Evolutionary conservation across 148 eudicot genomes (phyloP).

Genomic region (Diospyros kaki): DNA sequence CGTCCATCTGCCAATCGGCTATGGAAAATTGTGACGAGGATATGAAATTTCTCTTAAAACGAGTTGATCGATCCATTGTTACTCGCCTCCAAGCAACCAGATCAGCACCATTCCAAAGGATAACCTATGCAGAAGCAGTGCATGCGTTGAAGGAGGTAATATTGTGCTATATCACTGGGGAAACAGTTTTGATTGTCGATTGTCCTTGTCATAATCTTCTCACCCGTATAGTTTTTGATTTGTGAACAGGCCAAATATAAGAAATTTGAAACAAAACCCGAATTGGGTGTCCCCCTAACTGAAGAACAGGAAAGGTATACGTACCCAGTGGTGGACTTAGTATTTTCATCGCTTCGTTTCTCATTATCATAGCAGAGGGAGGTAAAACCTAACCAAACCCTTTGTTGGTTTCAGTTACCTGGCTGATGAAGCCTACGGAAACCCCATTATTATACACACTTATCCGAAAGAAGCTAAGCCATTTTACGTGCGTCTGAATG

Average conservation of each 20-base stretch:
- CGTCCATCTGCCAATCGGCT: conserved; percentile 64
- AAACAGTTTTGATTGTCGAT: not conserved
- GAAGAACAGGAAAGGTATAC: conserved; percentile 88
- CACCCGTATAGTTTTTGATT: not conserved
- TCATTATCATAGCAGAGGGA: not conserved
- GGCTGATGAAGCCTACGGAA: conserved; percentile 67
- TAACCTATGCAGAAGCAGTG: conserved; percentile 71
- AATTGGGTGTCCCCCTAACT: conserved; percentile 59
- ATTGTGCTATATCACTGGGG: not conserved
- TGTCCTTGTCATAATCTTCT: not conserved
- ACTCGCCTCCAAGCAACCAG: conserved; percentile 52
- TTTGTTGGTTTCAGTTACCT: conserved; percentile 47
- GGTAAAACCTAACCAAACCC: not conserved
- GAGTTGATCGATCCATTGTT: conserved; percentile 54
- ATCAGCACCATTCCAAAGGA: conserved; percentile 47
- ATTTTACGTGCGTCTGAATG: conserved; percentile 61
- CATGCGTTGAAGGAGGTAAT: conserved; percentile 57
- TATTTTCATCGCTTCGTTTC: too few relatives aligned
- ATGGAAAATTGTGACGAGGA: conserved; percentile 60
- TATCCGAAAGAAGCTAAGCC: conserved; percentile 81
- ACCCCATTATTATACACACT: conserved; percentile 58
- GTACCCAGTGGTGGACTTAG: not conserved
- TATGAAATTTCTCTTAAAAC: conserved; percentile 59
- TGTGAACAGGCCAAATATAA: conserved; percentile 39
- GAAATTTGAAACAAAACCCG: conserved; percentile 38